Percentiles rank a stretch among this genome's conserved stretches.
Evolutionary conservation across 2,329 filamentous ascomycete genomes (phyloP).

Genomic region (Corniculantispora saksenae): DNA sequence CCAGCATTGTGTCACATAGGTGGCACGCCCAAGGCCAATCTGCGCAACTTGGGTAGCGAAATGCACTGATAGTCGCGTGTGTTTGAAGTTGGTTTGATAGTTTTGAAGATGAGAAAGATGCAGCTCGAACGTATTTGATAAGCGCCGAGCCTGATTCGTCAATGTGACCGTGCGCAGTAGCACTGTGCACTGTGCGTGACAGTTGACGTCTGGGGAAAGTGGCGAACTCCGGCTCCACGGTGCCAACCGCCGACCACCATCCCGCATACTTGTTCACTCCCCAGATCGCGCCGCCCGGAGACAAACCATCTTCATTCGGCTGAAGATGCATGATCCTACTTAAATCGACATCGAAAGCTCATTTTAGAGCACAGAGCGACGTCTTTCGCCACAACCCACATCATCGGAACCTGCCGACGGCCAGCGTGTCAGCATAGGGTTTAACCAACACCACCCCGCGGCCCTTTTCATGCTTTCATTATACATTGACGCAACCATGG

Average conservation of each 20-base stretch:
- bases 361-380: neutral
- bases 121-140: no score
- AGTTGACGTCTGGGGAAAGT: constrained; percentile 2
- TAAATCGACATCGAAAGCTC: neutral
- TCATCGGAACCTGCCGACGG: constrained; percentile 11
- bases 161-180: neutral
- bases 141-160: no score
- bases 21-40: no score
- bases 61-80: no score
- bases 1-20: no score
- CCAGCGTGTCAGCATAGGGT: neutral
- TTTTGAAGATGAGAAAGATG: no score
- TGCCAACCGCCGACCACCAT: constrained; percentile 3
- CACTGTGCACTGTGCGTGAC: neutral
- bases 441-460: neutral
- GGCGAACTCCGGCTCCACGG: constrained; percentile 19
- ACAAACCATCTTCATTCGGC: neutral
- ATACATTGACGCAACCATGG: constrained; percentile 18
- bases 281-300: neutral
- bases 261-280: neutral
- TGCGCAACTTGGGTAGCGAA: no score
- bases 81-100: no score
- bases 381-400: neutral
- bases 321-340: neutral
- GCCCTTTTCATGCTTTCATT: neutral